phyloP scores from a whole-genome alignment of 2,329 filamentous ascomycete genomes.

The Ceratocystis variospora region DNA sequence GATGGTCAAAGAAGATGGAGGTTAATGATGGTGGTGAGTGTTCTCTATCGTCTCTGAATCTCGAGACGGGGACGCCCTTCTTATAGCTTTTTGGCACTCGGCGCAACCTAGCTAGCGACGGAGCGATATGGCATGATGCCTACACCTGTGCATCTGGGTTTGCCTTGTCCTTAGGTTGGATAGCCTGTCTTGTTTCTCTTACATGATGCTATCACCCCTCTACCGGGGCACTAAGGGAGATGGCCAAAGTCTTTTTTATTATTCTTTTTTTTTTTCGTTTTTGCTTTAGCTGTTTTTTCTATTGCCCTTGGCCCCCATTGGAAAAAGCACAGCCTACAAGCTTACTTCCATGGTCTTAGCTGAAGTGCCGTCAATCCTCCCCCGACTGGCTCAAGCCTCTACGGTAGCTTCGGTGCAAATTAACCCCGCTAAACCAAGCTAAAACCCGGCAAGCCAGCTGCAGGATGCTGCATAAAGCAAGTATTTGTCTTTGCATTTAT shows the following conservation, averaged over 20 bases:
- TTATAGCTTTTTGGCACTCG: slow-evolving; percentile 6
- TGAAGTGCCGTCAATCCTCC: not conserved
- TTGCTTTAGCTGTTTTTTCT: not conserved
- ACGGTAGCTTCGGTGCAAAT: not conserved
- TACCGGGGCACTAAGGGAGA: not conserved
- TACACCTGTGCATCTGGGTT: no score
- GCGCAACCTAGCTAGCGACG: not conserved
- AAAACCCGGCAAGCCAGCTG: not conserved
- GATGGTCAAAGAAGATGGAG: not conserved
- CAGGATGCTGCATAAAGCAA: not conserved
- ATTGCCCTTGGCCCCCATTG: not conserved
- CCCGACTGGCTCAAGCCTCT: not conserved
- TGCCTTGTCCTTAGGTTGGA: not conserved
- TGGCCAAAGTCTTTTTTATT: not conserved
- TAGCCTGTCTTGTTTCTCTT: not conserved
- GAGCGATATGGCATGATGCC: not conserved
- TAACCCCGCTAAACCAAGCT: not conserved
- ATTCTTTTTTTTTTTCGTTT: not conserved
- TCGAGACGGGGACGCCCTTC: slow-evolving; percentile 1
- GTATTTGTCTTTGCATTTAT: no score
- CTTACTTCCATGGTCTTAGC: not conserved
- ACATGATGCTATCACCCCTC: not conserved
- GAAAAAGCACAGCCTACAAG: slow-evolving; percentile 1
- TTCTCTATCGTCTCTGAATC: not conserved
- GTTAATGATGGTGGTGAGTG: not conserved